Conservation (phyloP, 1,139 yeast species). For the Zygotorulaspora mrakii region DNA sequence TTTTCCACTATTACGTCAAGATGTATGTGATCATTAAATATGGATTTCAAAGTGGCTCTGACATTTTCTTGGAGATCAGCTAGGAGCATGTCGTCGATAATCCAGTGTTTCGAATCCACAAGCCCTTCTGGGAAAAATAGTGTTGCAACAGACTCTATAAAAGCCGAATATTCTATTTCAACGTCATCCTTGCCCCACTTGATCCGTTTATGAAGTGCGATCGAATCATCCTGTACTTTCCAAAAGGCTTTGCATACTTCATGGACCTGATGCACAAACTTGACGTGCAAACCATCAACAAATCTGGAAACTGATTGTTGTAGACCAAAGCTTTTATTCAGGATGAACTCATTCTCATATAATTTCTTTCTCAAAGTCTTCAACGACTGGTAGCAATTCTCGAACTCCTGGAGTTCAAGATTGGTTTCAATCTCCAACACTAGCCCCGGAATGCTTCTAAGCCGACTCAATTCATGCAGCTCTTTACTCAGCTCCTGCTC, state of each 20-base stretch:
- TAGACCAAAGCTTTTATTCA: slow-evolving; percentile 27
- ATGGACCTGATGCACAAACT: slow-evolving; percentile 21
- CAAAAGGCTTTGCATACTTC: slow-evolving; percentile 27
- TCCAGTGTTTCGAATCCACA: slow-evolving; percentile 27
- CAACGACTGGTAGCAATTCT: slow-evolving; percentile 33
- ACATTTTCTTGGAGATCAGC: slow-evolving; percentile 26
- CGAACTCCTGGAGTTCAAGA: slow-evolving; percentile 28
- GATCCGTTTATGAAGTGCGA: slow-evolving; percentile 17
- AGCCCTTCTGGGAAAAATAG: slow-evolving; percentile 21
- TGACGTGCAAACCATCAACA: slow-evolving; percentile 29
- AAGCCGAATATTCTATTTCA: slow-evolving; percentile 20
- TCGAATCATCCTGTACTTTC: slow-evolving; percentile 17
- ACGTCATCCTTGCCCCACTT: slow-evolving; percentile 16
- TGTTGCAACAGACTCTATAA: slow-evolving; percentile 19
- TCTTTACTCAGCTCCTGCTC: slow-evolving; percentile 24
- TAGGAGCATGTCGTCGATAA: slow-evolving; percentile 25
- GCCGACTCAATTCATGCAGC: slow-evolving; percentile 22
- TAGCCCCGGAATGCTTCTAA: slow-evolving; percentile 24
- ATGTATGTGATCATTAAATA: slow-evolving; percentile 20
- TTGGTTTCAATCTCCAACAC: slow-evolving; percentile 30
- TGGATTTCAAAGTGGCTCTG: slow-evolving; percentile 15
- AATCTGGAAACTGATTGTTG: slow-evolving; percentile 30
- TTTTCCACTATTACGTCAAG: slow-evolving; percentile 10
- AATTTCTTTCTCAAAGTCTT: slow-evolving; percentile 26
- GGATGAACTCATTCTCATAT: slow-evolving; percentile 16